Evolutionary conservation across 306 rosid genomes (phyloP).

Genomic region (Rosa chinensis): DNA sequence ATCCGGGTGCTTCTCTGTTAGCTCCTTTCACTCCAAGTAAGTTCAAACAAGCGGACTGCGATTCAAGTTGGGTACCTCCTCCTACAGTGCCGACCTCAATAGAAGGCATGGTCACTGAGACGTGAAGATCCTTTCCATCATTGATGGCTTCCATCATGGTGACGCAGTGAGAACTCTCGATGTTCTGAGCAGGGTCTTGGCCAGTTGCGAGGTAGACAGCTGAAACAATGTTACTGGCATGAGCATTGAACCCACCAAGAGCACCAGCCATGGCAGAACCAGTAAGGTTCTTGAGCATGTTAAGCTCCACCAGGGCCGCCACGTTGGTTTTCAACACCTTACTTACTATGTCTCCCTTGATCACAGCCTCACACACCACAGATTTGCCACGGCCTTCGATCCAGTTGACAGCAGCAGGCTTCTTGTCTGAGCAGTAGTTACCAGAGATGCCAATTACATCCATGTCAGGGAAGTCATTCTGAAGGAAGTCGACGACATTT

Average conservation of each 20-base stretch:
- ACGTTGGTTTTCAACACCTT: constrained; percentile 76
- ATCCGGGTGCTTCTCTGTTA: constrained; percentile 61
- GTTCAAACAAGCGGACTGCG: constrained; percentile 84
- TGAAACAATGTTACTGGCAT: constrained; percentile 76
- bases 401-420: constrained; percentile 87
- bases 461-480: constrained; percentile 71
- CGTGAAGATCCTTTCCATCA: constrained; percentile 67
- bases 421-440: constrained; percentile 84
- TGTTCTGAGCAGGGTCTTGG: constrained; percentile 89
- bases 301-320: constrained; percentile 69
- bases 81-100: constrained; percentile 92
- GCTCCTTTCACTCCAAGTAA: constrained; percentile 85
- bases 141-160: constrained; percentile 88
- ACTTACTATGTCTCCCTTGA: constrained; percentile 66
- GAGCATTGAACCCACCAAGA: constrained; percentile 90
- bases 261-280: constrained; percentile 88
- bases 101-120: constrained; percentile 87
- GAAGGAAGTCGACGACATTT: constrained; percentile 64
- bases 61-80: constrained; percentile 86
- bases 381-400: constrained; percentile 85
- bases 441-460: constrained; percentile 84
- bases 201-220: constrained; percentile 84
- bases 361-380: constrained; percentile 73
- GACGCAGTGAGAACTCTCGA: constrained; percentile 83
- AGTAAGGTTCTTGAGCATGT: constrained; percentile 81